Evolutionary conservation across 2,329 filamentous ascomycete species (phyloP).

Genomic region (Calonectria naviculata): DNA sequence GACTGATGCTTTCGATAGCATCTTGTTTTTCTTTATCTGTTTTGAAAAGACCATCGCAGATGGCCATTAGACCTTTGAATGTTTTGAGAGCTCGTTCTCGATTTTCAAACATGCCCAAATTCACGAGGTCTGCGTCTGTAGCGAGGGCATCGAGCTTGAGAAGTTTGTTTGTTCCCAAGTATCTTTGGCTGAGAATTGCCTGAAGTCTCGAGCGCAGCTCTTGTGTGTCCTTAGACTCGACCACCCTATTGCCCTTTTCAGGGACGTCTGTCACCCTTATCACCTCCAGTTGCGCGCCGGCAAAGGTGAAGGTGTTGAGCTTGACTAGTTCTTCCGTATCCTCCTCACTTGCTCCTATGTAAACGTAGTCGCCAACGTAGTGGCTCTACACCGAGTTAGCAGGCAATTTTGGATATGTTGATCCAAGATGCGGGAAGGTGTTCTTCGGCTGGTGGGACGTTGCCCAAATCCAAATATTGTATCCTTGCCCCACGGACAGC

Average conservation of each 20-base stretch:
- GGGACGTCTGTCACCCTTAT: slow-evolving; percentile 58
- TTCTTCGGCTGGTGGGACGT: slow-evolving; percentile 31
- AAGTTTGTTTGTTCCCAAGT: slow-evolving; percentile 77
- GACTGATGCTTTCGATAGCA: slow-evolving; percentile 82
- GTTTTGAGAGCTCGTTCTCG: slow-evolving; percentile 83
- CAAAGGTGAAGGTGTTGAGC: slow-evolving; percentile 76
- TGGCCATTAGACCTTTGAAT: slow-evolving; percentile 90
- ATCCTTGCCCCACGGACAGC: slow-evolving; percentile 32
- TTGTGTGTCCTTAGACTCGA: slow-evolving; percentile 63
- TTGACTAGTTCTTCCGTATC: slow-evolving; percentile 74
- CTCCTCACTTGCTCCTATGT: slow-evolving; percentile 73
- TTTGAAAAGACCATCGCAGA: slow-evolving; percentile 83
- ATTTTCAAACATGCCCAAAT: slow-evolving; percentile 80
- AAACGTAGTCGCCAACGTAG: slow-evolving; percentile 74
- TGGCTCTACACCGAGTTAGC: slow-evolving; percentile 80
- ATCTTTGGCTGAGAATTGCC: slow-evolving; percentile 78
- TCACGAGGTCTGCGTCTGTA: slow-evolving; percentile 76
- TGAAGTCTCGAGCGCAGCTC: slow-evolving; percentile 77
- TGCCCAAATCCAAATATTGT: slow-evolving; percentile 32
- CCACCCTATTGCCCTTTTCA: slow-evolving; percentile 48
- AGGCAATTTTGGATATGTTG: slow-evolving; percentile 52
- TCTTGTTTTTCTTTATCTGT: slow-evolving; percentile 78
- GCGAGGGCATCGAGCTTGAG: slow-evolving; percentile 85
- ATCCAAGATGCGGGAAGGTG: slow-evolving; percentile 33
- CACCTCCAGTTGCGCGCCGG: slow-evolving; percentile 70